A percentile compares a stretch with the other conserved stretches of the same genome.
Conservation (phyloP, 1,284 basidiomycete genomes). For the Rhodotorula sp. region DNA sequence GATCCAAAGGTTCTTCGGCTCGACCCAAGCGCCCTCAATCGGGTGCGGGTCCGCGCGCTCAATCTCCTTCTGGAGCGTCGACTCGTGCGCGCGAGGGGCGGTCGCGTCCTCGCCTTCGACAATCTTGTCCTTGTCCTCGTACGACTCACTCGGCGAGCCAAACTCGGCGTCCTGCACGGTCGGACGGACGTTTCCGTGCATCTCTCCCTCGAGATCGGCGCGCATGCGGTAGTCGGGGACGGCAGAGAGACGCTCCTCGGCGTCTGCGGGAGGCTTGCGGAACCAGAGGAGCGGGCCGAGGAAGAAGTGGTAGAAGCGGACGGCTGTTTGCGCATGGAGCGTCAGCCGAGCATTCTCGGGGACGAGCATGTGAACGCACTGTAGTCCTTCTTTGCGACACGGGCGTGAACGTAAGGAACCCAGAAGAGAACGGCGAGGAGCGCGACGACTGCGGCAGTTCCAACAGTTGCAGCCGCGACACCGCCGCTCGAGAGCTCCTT, state of each 20-base stretch:
- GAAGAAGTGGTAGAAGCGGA: slow-evolving; percentile 53
- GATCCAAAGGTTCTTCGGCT: slow-evolving; percentile 53
- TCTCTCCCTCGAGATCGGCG: background rate
- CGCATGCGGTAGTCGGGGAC: slow-evolving; percentile 52
- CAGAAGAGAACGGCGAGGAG: slow-evolving; percentile 54
- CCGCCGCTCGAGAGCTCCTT: slow-evolving; percentile 48
- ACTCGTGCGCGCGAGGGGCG: background rate
- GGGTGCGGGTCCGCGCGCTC: slow-evolving; percentile 41
- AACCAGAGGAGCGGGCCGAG: slow-evolving; percentile 54
- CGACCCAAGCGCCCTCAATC: slow-evolving; percentile 46
- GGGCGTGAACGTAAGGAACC: slow-evolving; percentile 55
- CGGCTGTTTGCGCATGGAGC: slow-evolving; percentile 8
- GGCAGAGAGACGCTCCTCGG: slow-evolving; percentile 34
- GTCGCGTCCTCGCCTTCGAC: slow-evolving; percentile 16
- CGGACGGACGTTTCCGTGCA: slow-evolving; percentile 14
- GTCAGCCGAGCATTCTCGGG: no score
- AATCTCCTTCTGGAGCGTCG: slow-evolving; percentile 29
- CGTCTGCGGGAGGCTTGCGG: slow-evolving; percentile 50
- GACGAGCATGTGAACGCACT: slow-evolving; percentile 38
- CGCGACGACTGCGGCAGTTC: slow-evolving; percentile 51
- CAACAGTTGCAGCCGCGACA: slow-evolving; percentile 52
- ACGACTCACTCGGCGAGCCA: background rate
- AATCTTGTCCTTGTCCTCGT: slow-evolving; percentile 29
- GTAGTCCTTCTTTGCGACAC: slow-evolving; percentile 55
- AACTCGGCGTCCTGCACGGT: background rate